These are phyloP conservation scores for Meyerozyma guilliermondii DNA, from an alignment of 1,139 yeast genomes.

Conservation along the genomic window DNA sequence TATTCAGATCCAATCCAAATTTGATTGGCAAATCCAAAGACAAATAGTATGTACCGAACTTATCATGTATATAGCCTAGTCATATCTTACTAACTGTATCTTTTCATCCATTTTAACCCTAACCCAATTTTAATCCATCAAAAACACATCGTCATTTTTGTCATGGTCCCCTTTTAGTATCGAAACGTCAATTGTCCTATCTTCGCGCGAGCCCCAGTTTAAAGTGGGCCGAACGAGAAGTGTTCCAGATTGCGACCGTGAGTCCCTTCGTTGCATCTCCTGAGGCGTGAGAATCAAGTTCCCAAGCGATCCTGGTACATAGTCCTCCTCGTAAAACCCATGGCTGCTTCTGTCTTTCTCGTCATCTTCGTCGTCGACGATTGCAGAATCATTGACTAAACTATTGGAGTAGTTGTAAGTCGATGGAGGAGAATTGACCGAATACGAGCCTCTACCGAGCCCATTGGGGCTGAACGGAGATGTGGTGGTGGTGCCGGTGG, in stretches of 20 bases:
- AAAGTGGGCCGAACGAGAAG: constrained; percentile 33
- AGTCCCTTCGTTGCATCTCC: constrained; percentile 62
- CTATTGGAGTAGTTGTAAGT: constrained; percentile 1
- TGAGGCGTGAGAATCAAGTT: constrained; percentile 73
- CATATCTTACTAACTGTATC: constrained; percentile 3
- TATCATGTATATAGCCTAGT: background rate
- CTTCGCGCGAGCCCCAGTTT: constrained; percentile 6
- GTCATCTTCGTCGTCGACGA: constrained; percentile 15
- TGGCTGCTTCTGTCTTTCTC: constrained; percentile 13
- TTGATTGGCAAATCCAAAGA: background rate
- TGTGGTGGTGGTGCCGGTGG: background rate
- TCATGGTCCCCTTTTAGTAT: constrained; percentile 3
- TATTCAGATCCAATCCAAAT: constrained; percentile 20
- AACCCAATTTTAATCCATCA: constrained; percentile 27
- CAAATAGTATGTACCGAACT: background rate
- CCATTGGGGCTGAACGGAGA: constrained; percentile 1
- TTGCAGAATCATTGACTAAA: constrained; percentile 9
- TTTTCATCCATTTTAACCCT: background rate
- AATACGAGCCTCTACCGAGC: background rate
- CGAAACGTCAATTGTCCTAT: constrained; percentile 2
- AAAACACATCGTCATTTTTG: constrained; percentile 23
- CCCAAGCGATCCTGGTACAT: constrained; percentile 69
- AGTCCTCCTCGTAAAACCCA: constrained; percentile 55
- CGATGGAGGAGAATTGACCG: constrained; percentile 7
- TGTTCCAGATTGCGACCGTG: constrained; percentile 50